Evolutionary conservation across 257 asterid genomes (phyloP), one percentile per base, ranked within the genome.

Genomic region (Solanum pennellii): DNA sequence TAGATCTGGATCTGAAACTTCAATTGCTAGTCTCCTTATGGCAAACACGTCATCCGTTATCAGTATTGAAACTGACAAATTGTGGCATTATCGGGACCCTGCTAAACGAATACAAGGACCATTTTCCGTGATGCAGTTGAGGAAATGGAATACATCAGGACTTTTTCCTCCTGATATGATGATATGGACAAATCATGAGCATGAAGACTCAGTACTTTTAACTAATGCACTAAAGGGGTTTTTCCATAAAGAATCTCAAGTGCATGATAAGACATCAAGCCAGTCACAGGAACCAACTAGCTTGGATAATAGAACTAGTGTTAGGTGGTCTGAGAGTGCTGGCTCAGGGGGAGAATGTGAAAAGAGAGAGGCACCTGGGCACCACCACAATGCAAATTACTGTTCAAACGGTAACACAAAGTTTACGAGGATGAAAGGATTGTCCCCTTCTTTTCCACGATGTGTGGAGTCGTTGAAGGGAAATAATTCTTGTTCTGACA

Each of bases 31-130:
- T 71, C 71, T 86, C 86, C 85, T 88, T 13, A 15, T 73, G 25
- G 92, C 66, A 45, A 92, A 89, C 86, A 60, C 94, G 33, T 87
- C 94, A 15, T 77, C 95, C 39, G 41, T 87, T 86, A 90, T 89
- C 87, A 86, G 83, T 84, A 89, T 92, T 71, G 99, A 95, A 88
- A 93, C 93, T 41, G 98, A 97, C 85, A 95, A 93, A 84, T 88
- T 96, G 87, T 97, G 99, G 99, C 98, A 96, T 89, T 97, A 97
- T 84, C 99, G 98, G 35, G 99, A 97, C 89, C 99, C 99, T 41
- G 90, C 92, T 88, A 96, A 98, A 79, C 94, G 89, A 90, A 93
- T 95, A 88, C 99, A 95, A 90, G 99, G 99, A 52, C 99, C 99
- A 79, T 97, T 97, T 93, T 89, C 98, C 73, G 93, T 97, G 95